These are phyloP conservation scores for Neonectria sp. DNA, from an alignment of 2,329 filamentous ascomycete genomes.

Conservation along the genomic window DNA sequence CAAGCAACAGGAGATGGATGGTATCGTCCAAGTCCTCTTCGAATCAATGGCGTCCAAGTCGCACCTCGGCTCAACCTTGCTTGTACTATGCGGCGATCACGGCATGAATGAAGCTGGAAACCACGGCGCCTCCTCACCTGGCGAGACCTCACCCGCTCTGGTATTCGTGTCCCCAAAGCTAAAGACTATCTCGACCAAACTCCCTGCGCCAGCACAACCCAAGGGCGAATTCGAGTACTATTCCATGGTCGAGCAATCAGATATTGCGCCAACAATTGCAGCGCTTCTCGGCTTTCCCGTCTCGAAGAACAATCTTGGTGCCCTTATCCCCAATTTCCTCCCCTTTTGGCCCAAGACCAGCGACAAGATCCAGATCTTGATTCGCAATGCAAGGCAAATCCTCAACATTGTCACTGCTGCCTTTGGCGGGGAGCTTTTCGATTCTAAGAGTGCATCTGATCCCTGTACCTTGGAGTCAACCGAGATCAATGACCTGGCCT, in stretches of 20 bases:
- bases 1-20: conserved; percentile 96
- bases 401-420: conserved; percentile 82
- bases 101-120: conserved; percentile 99
- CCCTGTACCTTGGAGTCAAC: conserved; percentile 55
- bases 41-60: conserved; percentile 78
- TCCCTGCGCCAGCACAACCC: conserved; percentile 69
- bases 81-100: conserved; percentile 93
- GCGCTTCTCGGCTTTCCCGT: conserved; percentile 90
- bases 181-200: conserved; percentile 64
- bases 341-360: conserved; percentile 74
- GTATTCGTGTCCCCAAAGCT: conserved; percentile 93
- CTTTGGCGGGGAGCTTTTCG: conserved; percentile 69
- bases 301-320: conserved; percentile 90
- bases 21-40: conserved; percentile 83
- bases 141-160: conserved; percentile 93
- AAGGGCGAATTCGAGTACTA: conserved; percentile 87
- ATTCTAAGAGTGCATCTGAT: conserved; percentile 48
- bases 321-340: conserved; percentile 85
- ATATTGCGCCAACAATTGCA: conserved; percentile 91
- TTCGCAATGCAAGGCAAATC: conserved; percentile 87
- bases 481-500: conserved; percentile 73
- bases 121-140: conserved; percentile 92
- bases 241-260: conserved; percentile 89
- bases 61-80: conserved; percentile 83
- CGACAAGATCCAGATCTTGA: conserved; percentile 77